phyloP scores from a whole-genome alignment of 2,329 filamentous ascomycete genomes.

The Apiospora aurea region DNA sequence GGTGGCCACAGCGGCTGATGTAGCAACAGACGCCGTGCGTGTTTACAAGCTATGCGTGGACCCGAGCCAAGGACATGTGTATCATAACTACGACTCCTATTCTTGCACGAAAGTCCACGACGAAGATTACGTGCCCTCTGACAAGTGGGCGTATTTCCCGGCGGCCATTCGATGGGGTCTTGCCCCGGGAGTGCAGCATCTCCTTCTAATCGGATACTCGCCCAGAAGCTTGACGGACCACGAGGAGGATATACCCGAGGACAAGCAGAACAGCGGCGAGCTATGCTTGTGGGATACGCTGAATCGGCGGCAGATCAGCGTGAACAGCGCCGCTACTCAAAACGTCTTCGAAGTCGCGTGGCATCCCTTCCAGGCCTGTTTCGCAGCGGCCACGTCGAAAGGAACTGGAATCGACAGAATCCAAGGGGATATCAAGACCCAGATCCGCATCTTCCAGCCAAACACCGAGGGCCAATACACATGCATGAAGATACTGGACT shows the following conservation, averaged over 20 bases:
- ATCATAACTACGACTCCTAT: constrained; percentile 35
- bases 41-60: constrained; percentile 56
- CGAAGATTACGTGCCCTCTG: constrained; percentile 43
- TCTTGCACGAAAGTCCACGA: constrained; percentile 42
- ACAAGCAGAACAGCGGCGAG: constrained; percentile 64
- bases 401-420: constrained; percentile 45
- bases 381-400: constrained; percentile 65
- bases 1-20: constrained; percentile 67
- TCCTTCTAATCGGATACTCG: constrained; percentile 69
- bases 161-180: constrained; percentile 70
- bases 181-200: constrained; percentile 51
- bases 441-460: constrained; percentile 61
- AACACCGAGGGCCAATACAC: constrained; percentile 46
- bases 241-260: constrained; percentile 65
- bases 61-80: neutral
- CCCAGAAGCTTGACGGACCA: constrained; percentile 60
- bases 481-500: constrained; percentile 64
- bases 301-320: constrained; percentile 50
- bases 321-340: constrained; percentile 59
- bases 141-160: constrained; percentile 68
- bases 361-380: constrained; percentile 62
- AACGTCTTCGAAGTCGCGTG: constrained; percentile 72
- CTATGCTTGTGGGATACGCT: constrained; percentile 65
- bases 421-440: constrained; percentile 57
- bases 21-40: constrained; percentile 59